Evolutionary conservation across 2,329 filamentous ascomycete species (phyloP), one percentile per base, ranked within the genome.

Genomic region (Curvularia hawaiiensis): DNA sequence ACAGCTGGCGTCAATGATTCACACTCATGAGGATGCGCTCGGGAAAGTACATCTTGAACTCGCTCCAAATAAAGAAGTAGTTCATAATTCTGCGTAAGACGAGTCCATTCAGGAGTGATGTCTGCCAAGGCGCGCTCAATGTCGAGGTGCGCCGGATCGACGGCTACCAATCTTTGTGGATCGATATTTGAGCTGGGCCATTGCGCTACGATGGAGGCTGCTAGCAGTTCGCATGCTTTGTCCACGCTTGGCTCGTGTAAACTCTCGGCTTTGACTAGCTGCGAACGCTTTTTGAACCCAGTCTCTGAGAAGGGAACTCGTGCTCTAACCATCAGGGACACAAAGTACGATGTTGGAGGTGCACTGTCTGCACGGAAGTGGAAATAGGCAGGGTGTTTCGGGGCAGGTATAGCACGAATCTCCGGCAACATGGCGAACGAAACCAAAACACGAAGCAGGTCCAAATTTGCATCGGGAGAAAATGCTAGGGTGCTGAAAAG

Each of bases 51-150:
- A 0, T 45, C 6, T 51, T 86, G 82, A 0, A 83, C 77, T 26
- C 75, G 43, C 10, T 72, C 53, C 0, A 85, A 57, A 60, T 85
- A 80, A 0, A 67, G 41, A 0, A 74, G 78, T 0, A 86, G 73
- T 28, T 82, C 75, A 10, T 75, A 58, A 44, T 87, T 87, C 5
- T 78, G 73, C n/a, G 75, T 79, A 0, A 84, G 63, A 0, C 80
- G 77, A 4, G 70, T 59, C 83, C 83, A 87, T 50, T 84, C 79
- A 0, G 76, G 76, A 0, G 63, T 60, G 14, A 86, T 66, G 0
- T 67, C 63, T 0, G 73, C 61, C 1, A 84, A 38, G 3, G 82
- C 82, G 11, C 69, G 58, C 0, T 59, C 38, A 3, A 83, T 56
- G 0, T 68, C 45, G 0, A 86, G 28, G 3, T 78, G 46, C 6